Conservation (phyloP, 2,329 filamentous ascomycete species). For the Pestalotiopsis sp. region DNA sequence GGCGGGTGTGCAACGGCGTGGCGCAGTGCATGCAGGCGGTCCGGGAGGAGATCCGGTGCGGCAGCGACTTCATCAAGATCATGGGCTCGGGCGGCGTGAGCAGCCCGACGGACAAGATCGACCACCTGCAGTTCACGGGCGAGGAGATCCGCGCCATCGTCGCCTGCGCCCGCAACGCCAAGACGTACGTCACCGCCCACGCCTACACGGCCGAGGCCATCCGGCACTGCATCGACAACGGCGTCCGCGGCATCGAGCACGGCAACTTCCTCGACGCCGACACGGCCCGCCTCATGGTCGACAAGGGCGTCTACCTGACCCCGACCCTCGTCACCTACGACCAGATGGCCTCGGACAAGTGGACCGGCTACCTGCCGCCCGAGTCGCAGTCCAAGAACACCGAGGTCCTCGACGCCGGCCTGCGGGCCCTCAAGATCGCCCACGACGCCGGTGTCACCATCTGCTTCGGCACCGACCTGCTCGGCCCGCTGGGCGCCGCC, state of each 20-base stretch:
- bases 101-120: constrained; percentile 52
- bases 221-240: constrained; percentile 52
- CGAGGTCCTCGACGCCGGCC: constrained; percentile 47
- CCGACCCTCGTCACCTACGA: constrained; percentile 55
- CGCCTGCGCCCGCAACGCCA: constrained; percentile 45
- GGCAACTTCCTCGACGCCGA: constrained; percentile 40
- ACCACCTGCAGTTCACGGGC: constrained; percentile 54
- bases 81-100: constrained; percentile 58
- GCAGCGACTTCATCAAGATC: constrained; percentile 60
- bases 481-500: constrained; percentile 50
- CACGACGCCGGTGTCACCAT: constrained; percentile 53
- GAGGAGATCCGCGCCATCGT: constrained; percentile 56
- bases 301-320: constrained; percentile 49
- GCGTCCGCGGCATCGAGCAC: constrained; percentile 52
- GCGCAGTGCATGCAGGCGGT: constrained; percentile 51
- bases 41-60: constrained; percentile 52
- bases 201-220: constrained; percentile 56
- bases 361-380: constrained; percentile 42
- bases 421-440: constrained; percentile 48
- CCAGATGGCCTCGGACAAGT: constrained; percentile 45
- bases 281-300: constrained; percentile 49
- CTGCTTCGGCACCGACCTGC: constrained; percentile 57
- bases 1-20: constrained; percentile 51
- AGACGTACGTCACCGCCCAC: constrained; percentile 57
- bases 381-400: constrained; percentile 48